Conservation (phyloP, 2,329 filamentous ascomycete genomes). For the Annulohypoxylon truncatum region DNA sequence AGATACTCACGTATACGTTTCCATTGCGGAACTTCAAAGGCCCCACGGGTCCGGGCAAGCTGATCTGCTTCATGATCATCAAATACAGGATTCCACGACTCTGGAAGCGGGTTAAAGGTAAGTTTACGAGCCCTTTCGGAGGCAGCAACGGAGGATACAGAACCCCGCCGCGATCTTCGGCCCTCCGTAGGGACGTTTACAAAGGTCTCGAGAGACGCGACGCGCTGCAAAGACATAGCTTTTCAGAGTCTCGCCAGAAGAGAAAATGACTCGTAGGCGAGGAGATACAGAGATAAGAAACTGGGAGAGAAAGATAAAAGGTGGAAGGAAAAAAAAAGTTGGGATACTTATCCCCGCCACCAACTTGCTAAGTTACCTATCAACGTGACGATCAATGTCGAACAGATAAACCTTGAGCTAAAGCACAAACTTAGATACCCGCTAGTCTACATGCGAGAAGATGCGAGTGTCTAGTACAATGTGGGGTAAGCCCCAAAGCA, state of each 20-base stretch:
- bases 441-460: neutral
- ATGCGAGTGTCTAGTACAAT: neutral
- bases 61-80: constrained; percentile 54
- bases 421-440: constrained; percentile 14
- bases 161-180: constrained; percentile 55
- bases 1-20: constrained; percentile 62
- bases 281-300: constrained; percentile 1
- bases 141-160: constrained; percentile 55
- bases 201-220: constrained; percentile 66
- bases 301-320: neutral
- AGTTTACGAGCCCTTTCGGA: constrained; percentile 63
- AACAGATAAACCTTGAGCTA: constrained; percentile 27
- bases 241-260: neutral
- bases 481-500: constrained; percentile 19
- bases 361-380: neutral
- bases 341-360: constrained; percentile 27
- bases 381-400: constrained; percentile 17
- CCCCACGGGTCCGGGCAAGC: constrained; percentile 59
- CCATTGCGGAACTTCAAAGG: constrained; percentile 66
- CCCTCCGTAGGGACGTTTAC: constrained; percentile 54
- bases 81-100: constrained; percentile 61
- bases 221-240: constrained; percentile 64
- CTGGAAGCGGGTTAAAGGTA: constrained; percentile 66
- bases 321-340: neutral
- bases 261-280: constrained; percentile 14